These are phyloP conservation scores for Penicillium cataractarum DNA, from an alignment of 495 filamentous ascomycete genomes.

Conservation along the genomic window DNA sequence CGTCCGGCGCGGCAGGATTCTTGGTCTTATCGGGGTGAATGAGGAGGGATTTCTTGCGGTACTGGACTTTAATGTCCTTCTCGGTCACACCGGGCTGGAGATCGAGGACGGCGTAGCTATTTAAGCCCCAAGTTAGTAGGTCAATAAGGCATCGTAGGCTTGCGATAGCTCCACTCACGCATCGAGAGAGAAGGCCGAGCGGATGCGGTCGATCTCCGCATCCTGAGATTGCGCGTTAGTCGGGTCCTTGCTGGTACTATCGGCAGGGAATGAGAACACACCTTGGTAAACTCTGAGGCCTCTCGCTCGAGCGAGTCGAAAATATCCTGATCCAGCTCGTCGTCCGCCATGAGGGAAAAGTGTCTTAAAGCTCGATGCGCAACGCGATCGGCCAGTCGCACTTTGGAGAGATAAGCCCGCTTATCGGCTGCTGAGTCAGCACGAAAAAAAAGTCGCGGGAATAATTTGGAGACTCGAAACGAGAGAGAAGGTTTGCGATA, in stretches of 20 bases:
- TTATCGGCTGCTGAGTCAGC: conserved; percentile 48
- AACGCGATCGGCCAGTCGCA: conserved; percentile 3
- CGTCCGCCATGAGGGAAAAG: conserved; percentile 44
- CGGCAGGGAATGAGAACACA: conserved; percentile 24
- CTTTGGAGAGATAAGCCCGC: conserved; percentile 15
- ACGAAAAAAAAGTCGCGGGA: conserved; percentile 33
- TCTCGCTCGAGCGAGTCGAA: conserved; percentile 85
- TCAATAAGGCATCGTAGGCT: background rate
- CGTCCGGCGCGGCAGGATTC: conserved; percentile 89
- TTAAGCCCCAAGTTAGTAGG: background rate
- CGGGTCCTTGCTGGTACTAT: background rate
- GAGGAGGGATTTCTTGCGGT: conserved; percentile 94
- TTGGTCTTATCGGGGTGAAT: conserved; percentile 98
- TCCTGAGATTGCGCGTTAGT: conserved; percentile 59
- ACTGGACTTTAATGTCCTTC: conserved; percentile 91
- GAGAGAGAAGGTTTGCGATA: conserved; percentile 4
- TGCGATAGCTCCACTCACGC: conserved; percentile 59
- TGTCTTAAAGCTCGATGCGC: background rate
- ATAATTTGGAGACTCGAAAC: conserved; percentile 6
- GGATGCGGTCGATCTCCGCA: conserved; percentile 93
- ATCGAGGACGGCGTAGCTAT: conserved; percentile 89
- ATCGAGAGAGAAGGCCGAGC: conserved; percentile 86
- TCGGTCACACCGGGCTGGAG: conserved; percentile 94
- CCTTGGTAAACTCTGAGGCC: conserved; percentile 89
- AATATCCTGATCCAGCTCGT: conserved; percentile 70